Percentiles rank a stretch among this genome's conserved stretches.
These are phyloP conservation scores for Penicillium glabrum DNA, from an alignment of 2,329 filamentous ascomycete genomes.

Conservation along the genomic window DNA sequence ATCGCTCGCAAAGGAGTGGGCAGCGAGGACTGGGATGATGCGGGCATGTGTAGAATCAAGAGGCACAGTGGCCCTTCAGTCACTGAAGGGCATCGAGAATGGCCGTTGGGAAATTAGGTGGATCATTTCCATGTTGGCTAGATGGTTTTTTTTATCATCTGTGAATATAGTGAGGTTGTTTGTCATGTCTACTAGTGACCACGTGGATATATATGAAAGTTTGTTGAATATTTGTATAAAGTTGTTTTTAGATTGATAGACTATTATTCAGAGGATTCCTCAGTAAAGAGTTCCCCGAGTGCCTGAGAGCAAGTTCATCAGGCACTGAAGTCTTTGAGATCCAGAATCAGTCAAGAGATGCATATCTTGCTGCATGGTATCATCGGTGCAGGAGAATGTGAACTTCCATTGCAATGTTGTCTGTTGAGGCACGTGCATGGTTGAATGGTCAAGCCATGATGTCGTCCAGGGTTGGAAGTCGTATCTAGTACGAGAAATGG, in stretches of 20 bases:
- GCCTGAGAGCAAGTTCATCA: background rate
- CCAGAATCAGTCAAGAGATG: background rate
- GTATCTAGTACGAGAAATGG: background rate
- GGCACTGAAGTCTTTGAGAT: background rate
- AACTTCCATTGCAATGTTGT: background rate
- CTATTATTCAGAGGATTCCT: background rate
- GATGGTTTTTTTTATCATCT: background rate
- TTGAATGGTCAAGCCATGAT: background rate
- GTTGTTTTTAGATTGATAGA: background rate
- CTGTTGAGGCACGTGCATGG: background rate
- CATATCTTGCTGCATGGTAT: background rate
- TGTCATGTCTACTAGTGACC: background rate
- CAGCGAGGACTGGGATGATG: conserved; percentile 29
- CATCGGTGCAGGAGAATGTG: background rate
- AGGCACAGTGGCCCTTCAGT: background rate
- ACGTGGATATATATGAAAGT: background rate
- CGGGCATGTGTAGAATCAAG: conserved; percentile 16
- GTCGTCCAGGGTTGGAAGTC: background rate
- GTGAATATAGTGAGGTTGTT: background rate
- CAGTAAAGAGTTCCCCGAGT: background rate
- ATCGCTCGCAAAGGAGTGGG: conserved; percentile 23
- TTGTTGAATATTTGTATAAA: background rate
- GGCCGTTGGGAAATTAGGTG: background rate
- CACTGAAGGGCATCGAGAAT: background rate
- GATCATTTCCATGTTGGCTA: background rate